Percentiles rank a stretch among this genome's conserved stretches.
Conservation (phyloP, 768 basidiomycete genomes). For the Asterophora lycoperdoides region DNA sequence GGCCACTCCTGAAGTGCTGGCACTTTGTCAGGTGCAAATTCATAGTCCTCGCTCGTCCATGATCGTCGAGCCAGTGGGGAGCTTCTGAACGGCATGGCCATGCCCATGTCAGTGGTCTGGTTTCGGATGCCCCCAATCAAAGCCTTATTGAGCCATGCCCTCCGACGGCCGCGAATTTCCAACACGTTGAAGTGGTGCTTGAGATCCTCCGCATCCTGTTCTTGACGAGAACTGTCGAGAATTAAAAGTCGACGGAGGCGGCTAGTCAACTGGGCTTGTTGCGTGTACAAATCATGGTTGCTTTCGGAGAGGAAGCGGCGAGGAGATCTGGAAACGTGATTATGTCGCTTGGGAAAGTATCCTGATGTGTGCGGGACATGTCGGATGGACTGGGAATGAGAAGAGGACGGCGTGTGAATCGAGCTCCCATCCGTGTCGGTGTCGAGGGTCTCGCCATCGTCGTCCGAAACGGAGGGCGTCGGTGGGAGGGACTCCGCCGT, state of each 20-base stretch:
- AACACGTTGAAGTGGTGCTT: constrained; percentile 41
- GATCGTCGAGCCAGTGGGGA: constrained; percentile 44
- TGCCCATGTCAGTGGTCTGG: constrained; percentile 31
- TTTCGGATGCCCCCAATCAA: constrained; percentile 23
- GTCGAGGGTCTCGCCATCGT: constrained; percentile 32
- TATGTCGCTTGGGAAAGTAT: constrained; percentile 14
- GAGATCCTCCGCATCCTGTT: constrained; percentile 35
- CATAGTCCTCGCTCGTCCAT: constrained; percentile 38
- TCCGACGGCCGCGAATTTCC: constrained; percentile 54
- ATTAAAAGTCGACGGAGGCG: constrained; percentile 39
- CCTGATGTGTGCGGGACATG: constrained; percentile 23
- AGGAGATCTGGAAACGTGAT: constrained; percentile 21
- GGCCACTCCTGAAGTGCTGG: not conserved
- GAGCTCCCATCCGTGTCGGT: constrained; percentile 49
- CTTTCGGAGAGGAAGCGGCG: constrained; percentile 26
- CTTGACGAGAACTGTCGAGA: constrained; percentile 38
- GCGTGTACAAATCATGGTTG: constrained; percentile 31
- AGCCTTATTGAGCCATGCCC: constrained; percentile 62
- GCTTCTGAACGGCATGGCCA: constrained; percentile 46
- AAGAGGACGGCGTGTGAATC: constrained; percentile 41
- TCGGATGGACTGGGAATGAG: constrained; percentile 22
- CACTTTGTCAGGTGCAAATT: constrained; percentile 10
- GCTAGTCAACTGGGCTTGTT: constrained; percentile 27
- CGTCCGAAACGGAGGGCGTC: constrained; percentile 34
- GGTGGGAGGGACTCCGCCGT: constrained; percentile 30